A percentile compares a stretch with the other conserved stretches of the same genome.
phyloP scores from a whole-genome alignment of 768 basidiomycete species.

The Leccinum barrowsii region DNA sequence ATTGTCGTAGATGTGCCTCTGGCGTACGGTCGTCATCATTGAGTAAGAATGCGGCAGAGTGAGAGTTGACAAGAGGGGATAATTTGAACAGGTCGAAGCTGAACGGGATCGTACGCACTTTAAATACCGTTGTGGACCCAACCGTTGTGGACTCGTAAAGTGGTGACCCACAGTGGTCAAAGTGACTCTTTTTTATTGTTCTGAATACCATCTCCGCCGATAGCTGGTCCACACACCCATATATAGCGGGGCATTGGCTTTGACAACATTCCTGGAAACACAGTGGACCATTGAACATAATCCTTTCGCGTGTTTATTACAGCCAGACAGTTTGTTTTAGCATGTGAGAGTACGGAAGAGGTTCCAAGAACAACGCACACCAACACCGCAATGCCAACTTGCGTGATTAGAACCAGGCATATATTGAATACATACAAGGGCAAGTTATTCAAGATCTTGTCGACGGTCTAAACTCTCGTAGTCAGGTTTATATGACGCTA shows the following conservation, averaged over 20 bases:
- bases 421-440: background rate
- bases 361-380: background rate
- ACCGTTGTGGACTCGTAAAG: background rate
- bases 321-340: background rate
- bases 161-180: background rate
- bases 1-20: background rate
- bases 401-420: background rate
- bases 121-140: background rate
- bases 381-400: no score
- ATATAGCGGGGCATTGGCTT: background rate
- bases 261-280: background rate
- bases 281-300: background rate
- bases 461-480: no score
- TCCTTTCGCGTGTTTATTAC: background rate
- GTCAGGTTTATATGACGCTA: no score
- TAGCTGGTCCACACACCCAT: background rate
- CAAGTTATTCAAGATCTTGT: background rate
- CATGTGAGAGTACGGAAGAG: background rate
- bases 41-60: background rate
- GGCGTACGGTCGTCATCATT: background rate
- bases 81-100: background rate
- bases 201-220: background rate
- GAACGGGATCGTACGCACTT: background rate
- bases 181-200: background rate
- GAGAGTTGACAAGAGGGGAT: background rate